Base-by-base conservation (phyloP, 2,329 filamentous ascomycete species). In the Magnaporthales sp. region DNA sequence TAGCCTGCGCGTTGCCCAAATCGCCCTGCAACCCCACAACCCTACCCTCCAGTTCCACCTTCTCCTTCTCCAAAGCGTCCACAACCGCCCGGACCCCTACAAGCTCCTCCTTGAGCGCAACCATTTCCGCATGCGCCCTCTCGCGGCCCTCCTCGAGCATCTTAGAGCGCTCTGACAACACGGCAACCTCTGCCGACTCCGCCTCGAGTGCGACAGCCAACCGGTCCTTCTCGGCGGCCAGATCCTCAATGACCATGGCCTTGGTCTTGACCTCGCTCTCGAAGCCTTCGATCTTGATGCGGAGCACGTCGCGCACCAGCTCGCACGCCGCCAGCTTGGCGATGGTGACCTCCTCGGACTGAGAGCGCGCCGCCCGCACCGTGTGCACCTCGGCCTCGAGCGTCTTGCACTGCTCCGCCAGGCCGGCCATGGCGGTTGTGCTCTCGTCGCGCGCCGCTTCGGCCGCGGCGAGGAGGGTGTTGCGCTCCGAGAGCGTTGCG, bases 351-450 rank as follows among this genome's bases (percentile, higher is more conserved):
- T 46, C 24, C n/a, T 70, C 66, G 29, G 68, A 61, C 60, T 70
- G 67, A 24, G 65, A 66, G 11, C 66, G 63, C 10, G 68, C 67
- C 2, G 66, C 60, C 3, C 67, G 67, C 4, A 66, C 65, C 0
- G 68, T 66, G 24, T n/a, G 30, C 2, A 70, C 65, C 63, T 70
- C 66, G 11, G 51, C 32, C 13, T 71, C 69, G 4, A 70, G 63
- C 32, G 38, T 46, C 2, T 13, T 5, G 31, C 67, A 68, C 9
- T 62, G 64, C 13, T 4, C 46, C 46, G 68, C 65, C 13, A 68
- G 51, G 0, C n/a, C 64, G 8, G 29, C 19, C 27, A 66, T 68
- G 9, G 51, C 62, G 27, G 65, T 63, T 1, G 54, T 30, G 31
- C 65, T 22, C 24, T 46, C 22, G 51, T 62, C 63, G 29, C 54